Evolutionary conservation across 2,329 filamentous ascomycete genomes (phyloP), one percentile per base, ranked within the genome.

Genomic region (Neophaeococcomyces aloes): DNA sequence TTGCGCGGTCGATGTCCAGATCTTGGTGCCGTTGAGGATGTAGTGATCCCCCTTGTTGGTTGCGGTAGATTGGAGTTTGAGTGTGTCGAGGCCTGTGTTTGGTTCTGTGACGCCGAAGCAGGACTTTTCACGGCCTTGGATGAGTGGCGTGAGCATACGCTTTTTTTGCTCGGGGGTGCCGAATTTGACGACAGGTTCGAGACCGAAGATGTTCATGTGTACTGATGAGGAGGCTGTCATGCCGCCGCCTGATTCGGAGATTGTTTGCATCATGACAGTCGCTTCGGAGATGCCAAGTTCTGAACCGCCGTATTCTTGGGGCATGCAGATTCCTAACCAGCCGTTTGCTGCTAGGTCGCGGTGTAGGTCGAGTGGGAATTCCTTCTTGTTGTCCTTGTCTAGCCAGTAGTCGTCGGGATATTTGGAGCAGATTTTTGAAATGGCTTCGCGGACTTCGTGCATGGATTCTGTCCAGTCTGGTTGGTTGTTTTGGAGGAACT

Each of bases 201-300:
- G 50, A 0, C 65, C 66, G 46, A 69, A 70, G 23, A 70, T 68
- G 42, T 70, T 69, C 64, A 69, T 69, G 40, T 69, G 67, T 7
- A 69, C 61, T 1, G 63, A 63, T 7, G 61, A 65, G 2, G 63
- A 61, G 3, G 58, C 67, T 1, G 63, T 61, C 56, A 66, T 64
- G 2, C 66, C 66, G 3, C 61, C 67, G 0, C 67, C 66, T 1
- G 58, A 62, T 50, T 69, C 66, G 2, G 66, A 60, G 14, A 69
- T 64, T 2, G 66, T 69, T 45, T 69, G 65, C 64, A 69, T 67
- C 66, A 69, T 69, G 3, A 67, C 57, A 0, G 65, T 61, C 1
- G 66, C 66, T 50, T 69, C 65, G 2, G 62, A 56, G 32, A 63
- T 60, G 0, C 66, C 66, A 1, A 69, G 53, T 27, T 62, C 64